A percentile compares a stretch with the other conserved stretches of the same genome.
These are phyloP conservation scores for Candida germanica DNA, from an alignment of 805 yeast species.

Conservation along the genomic window DNA sequence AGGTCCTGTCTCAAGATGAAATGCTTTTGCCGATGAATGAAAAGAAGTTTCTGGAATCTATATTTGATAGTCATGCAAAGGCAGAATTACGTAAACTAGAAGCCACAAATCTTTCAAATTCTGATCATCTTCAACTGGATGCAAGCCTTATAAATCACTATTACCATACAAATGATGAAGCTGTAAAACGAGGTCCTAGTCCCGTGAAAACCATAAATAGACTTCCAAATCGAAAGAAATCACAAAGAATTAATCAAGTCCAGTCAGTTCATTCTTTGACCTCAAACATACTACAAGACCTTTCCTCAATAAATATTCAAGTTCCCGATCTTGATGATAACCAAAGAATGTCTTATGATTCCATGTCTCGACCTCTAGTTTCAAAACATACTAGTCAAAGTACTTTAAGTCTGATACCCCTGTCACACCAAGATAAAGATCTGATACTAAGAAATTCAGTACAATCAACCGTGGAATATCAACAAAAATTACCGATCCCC, in stretches of 20 bases:
- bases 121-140: background rate
- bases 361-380: slow-evolving; percentile 1
- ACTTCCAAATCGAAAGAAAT: background rate
- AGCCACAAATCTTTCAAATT: background rate
- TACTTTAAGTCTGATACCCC: background rate
- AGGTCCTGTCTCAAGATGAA: background rate
- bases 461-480: background rate
- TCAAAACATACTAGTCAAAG: background rate
- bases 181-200: too few relatives aligned
- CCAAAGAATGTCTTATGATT: background rate
- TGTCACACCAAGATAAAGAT: background rate
- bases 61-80: slow-evolving; percentile 2
- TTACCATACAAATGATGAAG: background rate
- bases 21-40: slow-evolving; percentile 1
- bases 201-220: background rate
- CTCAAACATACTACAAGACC: slow-evolving; percentile 7
- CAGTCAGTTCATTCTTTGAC: slow-evolving; percentile 1
- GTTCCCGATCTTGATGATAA: background rate
- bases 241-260: background rate
- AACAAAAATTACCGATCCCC: slow-evolving; percentile 1
- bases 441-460: background rate
- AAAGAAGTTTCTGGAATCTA: slow-evolving; percentile 1
- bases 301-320: slow-evolving; percentile 2
- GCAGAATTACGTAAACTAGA: background rate
- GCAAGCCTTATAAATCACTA: slow-evolving; percentile 8